Conservation (phyloP, 345 rosid species). For the Gynandropsis gynandra region DNA sequence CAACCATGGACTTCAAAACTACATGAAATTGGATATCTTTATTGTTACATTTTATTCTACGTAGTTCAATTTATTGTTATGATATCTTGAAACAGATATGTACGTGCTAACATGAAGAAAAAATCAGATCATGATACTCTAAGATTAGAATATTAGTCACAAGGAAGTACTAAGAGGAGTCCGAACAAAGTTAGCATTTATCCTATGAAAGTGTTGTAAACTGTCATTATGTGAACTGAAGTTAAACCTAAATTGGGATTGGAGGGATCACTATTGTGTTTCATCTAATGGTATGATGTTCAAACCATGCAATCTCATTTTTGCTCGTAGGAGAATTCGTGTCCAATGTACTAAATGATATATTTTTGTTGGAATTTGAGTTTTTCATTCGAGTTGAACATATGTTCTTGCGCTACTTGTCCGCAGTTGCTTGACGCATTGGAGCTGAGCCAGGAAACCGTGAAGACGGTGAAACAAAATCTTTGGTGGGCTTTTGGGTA, state of each 20-base stretch:
- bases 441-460: constrained; percentile 88
- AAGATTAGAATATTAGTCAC: background rate
- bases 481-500: constrained; percentile 99
- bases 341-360: background rate
- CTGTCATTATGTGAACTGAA: constrained; percentile 2
- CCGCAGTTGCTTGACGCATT: constrained; percentile 84
- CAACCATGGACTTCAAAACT: background rate
- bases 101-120: background rate
- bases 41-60: background rate
- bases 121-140: background rate
- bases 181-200: background rate
- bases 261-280: background rate
- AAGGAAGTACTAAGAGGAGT: background rate
- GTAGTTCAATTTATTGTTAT: background rate
- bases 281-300: constrained; percentile 13
- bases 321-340: background rate
- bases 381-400: background rate
- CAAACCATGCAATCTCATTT: background rate
- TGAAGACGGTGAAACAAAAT: constrained; percentile 95
- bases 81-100: no score
- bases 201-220: background rate
- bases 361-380: background rate
- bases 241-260: background rate
- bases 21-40: constrained; percentile 3
- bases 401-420: background rate